Evolutionary conservation across 2,329 filamentous ascomycete species (phyloP).

Genomic region (Xylaria multiplex): DNA sequence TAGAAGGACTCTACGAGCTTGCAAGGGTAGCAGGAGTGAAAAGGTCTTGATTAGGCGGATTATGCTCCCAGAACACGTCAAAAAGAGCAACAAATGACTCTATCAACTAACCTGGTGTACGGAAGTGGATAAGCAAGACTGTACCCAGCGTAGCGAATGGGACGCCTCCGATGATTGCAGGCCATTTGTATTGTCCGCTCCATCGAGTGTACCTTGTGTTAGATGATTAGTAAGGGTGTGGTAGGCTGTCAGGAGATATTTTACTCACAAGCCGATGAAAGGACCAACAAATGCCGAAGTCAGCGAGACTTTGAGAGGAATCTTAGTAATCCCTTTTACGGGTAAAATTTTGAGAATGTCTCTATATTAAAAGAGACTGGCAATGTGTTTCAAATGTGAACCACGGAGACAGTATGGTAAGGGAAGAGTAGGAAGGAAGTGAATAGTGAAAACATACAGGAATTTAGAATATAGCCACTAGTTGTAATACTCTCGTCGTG

Average conservation of each 20-base stretch:
- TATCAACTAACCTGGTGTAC: not conserved
- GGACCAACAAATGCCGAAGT: slow-evolving; percentile 16
- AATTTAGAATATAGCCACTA: slow-evolving; percentile 20
- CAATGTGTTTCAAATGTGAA: not conserved
- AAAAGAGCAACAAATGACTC: no score
- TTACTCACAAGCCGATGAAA: slow-evolving; percentile 20
- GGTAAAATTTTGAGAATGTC: not conserved
- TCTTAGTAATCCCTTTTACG: slow-evolving; percentile 3
- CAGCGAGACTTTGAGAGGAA: slow-evolving; percentile 9
- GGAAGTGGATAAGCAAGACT: slow-evolving; percentile 22
- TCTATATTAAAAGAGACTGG: not conserved
- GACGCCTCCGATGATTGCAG: slow-evolving; percentile 10
- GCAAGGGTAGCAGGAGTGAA: no score
- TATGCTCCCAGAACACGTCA: no score
- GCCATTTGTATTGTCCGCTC: slow-evolving; percentile 20
- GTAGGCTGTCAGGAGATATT: not conserved
- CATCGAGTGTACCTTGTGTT: slow-evolving; percentile 15
- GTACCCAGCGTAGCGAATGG: slow-evolving; percentile 21
- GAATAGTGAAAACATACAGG: not conserved
- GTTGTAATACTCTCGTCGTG: slow-evolving; percentile 13
- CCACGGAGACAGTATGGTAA: not conserved
- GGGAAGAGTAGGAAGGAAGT: not conserved
- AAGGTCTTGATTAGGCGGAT: no score
- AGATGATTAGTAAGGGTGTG: not conserved
- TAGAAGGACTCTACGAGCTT: no score